phyloP scores from a whole-genome alignment of 352 stramenopile genomes.

The Globisporangium canariense region DNA sequence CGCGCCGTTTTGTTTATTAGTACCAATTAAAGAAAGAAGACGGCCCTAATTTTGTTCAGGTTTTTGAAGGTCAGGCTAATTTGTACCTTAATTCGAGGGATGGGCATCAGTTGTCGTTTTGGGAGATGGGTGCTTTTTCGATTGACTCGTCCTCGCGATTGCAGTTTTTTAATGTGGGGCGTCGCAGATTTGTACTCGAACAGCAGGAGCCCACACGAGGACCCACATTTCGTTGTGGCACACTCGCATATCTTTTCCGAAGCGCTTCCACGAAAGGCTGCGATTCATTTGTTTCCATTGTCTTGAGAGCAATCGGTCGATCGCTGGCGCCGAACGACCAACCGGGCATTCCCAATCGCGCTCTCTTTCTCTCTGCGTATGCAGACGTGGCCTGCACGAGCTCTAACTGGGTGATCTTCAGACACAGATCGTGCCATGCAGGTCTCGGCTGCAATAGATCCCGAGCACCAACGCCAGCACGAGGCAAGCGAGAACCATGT shows the following conservation, averaged over 20 bases:
- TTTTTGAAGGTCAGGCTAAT: too few species aligned
- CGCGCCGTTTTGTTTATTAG: too few species aligned
- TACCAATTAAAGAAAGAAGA: too few species aligned
- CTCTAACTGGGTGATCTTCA: too few species aligned
- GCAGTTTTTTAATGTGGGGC: neutral
- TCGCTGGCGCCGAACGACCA: neutral
- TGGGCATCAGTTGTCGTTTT: too few species aligned
- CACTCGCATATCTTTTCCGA: constrained; percentile 7
- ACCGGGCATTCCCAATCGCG: too few species aligned
- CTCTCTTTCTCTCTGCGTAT: neutral
- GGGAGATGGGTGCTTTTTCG: too few species aligned
- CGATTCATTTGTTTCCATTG: neutral
- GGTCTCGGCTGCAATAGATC: neutral
- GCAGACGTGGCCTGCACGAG: too few species aligned
- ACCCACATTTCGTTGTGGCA: constrained; percentile 1
- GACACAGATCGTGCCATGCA: neutral
- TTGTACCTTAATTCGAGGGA: too few species aligned
- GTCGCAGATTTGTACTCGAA: neutral
- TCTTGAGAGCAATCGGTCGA: neutral
- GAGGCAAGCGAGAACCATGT: constrained; percentile 17
- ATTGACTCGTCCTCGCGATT: too few species aligned
- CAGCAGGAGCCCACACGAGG: neutral
- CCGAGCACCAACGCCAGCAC: too few species aligned
- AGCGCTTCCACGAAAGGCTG: neutral
- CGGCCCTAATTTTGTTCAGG: too few species aligned